Evolutionary conservation across 177 flowering plant species (phyloP).

Genomic region (Vitis hybrid): DNA sequence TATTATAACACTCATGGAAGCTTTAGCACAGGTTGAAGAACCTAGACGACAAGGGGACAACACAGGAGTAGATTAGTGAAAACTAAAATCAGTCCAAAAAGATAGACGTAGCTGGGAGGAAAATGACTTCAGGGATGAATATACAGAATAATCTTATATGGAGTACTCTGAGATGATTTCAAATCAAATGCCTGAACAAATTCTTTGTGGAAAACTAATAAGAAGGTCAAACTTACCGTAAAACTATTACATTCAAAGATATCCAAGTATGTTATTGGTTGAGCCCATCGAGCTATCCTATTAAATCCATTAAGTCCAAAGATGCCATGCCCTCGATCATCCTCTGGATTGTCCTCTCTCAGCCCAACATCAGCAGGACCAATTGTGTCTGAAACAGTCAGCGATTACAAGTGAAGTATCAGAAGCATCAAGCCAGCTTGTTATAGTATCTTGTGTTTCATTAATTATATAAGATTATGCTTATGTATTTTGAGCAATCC

Average conservation of each 20-base stretch:
- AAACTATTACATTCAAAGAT: slow-evolving; percentile 69
- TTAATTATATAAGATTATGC: background rate
- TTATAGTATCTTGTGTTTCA: background rate
- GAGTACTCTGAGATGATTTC: background rate
- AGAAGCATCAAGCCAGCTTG: slow-evolving; percentile 1
- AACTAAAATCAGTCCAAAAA: no score
- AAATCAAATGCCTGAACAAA: slow-evolving; percentile 4
- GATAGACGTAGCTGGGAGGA: background rate
- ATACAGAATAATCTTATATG: background rate
- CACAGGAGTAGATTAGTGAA: no score
- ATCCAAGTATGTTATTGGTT: slow-evolving; percentile 83
- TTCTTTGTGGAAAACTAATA: background rate
- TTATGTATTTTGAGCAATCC: background rate
- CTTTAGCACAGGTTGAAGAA: no score
- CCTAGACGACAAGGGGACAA: background rate
- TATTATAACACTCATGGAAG: no score
- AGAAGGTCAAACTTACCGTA: slow-evolving; percentile 46
- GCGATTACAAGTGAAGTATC: slow-evolving; percentile 8
- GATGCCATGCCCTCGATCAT: slow-evolving; percentile 86
- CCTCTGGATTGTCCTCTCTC: slow-evolving; percentile 61
- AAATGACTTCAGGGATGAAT: background rate
- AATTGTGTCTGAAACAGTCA: slow-evolving; percentile 56
- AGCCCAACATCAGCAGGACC: slow-evolving; percentile 84
- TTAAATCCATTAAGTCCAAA: slow-evolving; percentile 51
- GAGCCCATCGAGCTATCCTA: slow-evolving; percentile 78